phyloP scores from a whole-genome alignment of 768 basidiomycete genomes.

The Mycena filopes region DNA sequence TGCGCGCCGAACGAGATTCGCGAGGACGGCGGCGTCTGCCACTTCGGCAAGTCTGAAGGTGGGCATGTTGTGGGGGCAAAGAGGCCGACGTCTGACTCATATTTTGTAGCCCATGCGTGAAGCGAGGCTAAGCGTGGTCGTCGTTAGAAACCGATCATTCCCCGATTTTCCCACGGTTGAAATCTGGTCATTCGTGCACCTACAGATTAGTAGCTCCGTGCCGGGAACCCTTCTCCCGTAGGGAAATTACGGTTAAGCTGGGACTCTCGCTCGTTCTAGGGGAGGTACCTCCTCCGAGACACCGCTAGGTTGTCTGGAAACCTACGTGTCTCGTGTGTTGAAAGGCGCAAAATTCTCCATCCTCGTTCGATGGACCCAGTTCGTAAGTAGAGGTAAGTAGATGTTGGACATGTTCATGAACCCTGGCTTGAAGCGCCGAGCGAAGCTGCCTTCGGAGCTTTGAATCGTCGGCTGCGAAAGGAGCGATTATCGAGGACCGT shows the following conservation, averaged over 20 bases:
- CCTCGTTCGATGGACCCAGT: constrained; percentile 9
- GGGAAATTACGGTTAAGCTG: too few species aligned
- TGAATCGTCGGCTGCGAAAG: constrained; percentile 9
- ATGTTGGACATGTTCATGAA: not conserved
- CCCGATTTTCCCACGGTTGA: not conserved
- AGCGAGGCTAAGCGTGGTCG: not conserved
- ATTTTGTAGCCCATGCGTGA: too few species aligned
- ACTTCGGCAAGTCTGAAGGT: constrained; percentile 11
- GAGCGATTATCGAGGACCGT: not conserved
- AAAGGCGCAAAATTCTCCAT: not conserved
- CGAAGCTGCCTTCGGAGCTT: too few species aligned
- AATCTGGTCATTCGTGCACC: not conserved
- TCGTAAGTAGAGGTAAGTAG: not conserved
- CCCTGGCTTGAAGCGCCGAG: too few species aligned
- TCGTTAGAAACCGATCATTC: not conserved
- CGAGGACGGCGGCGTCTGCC: constrained; percentile 12
- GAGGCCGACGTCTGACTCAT: too few species aligned
- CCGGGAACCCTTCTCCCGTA: not conserved
- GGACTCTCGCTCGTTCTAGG: too few species aligned
- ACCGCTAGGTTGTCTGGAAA: constrained; percentile 2
- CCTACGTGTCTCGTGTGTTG: not conserved
- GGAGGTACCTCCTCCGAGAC: not conserved
- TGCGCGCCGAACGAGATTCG: constrained; percentile 13
- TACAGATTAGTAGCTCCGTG: not conserved
- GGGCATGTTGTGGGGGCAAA: not conserved